Evolutionary conservation across 2,329 filamentous ascomycete species (phyloP).

Genomic region (Ascochyta rabiei): DNA sequence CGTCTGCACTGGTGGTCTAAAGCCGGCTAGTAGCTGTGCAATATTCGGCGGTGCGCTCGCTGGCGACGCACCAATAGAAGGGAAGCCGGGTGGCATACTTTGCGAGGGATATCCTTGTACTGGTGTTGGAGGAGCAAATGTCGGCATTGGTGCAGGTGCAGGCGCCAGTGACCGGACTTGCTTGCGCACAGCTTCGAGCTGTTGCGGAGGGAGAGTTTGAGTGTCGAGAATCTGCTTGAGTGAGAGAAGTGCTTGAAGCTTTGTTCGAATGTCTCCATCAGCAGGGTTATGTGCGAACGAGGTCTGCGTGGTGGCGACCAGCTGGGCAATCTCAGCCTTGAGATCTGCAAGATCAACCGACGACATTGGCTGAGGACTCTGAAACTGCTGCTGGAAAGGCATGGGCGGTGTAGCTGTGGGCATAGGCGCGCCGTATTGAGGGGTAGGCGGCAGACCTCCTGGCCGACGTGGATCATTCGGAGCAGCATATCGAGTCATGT

Average conservation of each 20-base stretch:
- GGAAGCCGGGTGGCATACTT: slow-evolving; percentile 20
- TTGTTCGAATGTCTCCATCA: slow-evolving; percentile 76
- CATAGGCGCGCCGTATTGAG: slow-evolving; percentile 34
- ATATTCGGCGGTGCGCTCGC: slow-evolving; percentile 34
- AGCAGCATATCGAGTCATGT: slow-evolving; percentile 39
- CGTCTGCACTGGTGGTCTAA: slow-evolving; percentile 27
- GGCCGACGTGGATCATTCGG: slow-evolving; percentile 43
- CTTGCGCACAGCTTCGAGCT: slow-evolving; percentile 82
- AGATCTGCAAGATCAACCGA: slow-evolving; percentile 63
- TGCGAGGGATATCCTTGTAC: slow-evolving; percentile 40
- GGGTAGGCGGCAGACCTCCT: slow-evolving; percentile 30
- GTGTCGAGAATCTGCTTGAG: slow-evolving; percentile 80
- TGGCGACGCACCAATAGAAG: slow-evolving; percentile 26
- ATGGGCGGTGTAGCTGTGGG: slow-evolving; percentile 33
- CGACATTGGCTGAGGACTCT: slow-evolving; percentile 32
- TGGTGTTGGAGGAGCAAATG: slow-evolving; percentile 40
- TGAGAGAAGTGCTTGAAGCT: slow-evolving; percentile 83
- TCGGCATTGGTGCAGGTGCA: slow-evolving; percentile 58
- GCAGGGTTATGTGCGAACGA: slow-evolving; percentile 78
- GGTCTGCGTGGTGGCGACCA: slow-evolving; percentile 74
- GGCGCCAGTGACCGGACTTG: slow-evolving; percentile 79
- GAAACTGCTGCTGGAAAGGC: slow-evolving; percentile 43
- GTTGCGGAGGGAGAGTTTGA: slow-evolving; percentile 77
- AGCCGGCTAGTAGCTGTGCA: slow-evolving; percentile 38
- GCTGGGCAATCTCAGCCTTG: slow-evolving; percentile 79